A percentile compares a stretch with the other conserved stretches of the same genome.
phyloP scores from a whole-genome alignment of 148 eudicot species.

The Rhododendron griersonianum region DNA sequence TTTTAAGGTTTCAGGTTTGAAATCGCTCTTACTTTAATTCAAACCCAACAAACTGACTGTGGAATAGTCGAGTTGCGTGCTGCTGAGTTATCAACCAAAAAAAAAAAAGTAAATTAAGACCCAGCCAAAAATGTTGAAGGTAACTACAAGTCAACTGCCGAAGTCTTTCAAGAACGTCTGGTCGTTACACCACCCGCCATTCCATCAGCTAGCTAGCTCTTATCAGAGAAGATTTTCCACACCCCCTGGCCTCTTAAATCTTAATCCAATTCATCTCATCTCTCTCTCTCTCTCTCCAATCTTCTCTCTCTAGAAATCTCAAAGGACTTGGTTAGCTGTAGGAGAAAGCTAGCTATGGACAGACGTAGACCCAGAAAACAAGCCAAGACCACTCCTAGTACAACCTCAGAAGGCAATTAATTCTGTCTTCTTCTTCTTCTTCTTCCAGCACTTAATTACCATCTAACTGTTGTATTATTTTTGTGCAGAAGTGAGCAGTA shows the following conservation, averaged over 20 bases:
- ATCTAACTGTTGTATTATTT: background rate
- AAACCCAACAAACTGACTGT: no score
- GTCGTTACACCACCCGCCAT: constrained; percentile 1
- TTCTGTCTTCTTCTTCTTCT: background rate
- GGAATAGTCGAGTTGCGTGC: no score
- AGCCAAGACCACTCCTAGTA: background rate
- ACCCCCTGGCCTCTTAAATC: background rate
- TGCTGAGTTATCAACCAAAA: no score
- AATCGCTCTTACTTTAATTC: no score
- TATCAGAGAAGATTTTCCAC: background rate
- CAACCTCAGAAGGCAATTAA: background rate
- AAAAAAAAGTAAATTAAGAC: background rate
- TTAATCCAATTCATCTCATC: background rate
- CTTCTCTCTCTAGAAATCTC: constrained; percentile 3
- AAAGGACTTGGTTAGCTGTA: background rate
- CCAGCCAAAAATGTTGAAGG: background rate
- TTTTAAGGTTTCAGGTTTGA: no score
- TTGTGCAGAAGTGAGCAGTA: constrained; percentile 25
- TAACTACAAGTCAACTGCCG: background rate
- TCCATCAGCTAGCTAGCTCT: background rate
- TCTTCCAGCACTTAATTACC: background rate
- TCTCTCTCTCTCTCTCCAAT: background rate
- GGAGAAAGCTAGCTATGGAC: constrained; percentile 7
- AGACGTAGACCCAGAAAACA: constrained; percentile 8
- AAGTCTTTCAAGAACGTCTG: background rate